These are phyloP conservation scores for Paramecium biaurelia DNA, from an alignment of 73 alveolate genomes.

Conservation along the genomic window DNA sequence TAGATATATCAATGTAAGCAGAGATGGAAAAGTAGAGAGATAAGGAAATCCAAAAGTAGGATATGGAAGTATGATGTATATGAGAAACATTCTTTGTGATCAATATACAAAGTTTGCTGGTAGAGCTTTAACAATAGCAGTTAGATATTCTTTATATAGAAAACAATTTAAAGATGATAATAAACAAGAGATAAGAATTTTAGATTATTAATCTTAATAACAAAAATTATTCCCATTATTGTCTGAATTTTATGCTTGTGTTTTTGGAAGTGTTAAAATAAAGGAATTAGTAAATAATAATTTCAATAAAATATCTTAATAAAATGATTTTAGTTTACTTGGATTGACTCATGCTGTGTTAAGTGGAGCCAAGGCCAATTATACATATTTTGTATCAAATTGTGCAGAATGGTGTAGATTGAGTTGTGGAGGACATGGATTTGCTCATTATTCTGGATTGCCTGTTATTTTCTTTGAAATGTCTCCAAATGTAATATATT, in stretches of 20 bases:
- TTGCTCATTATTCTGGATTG: slow-evolving; percentile 72
- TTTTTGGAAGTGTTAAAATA: slow-evolving; percentile 56
- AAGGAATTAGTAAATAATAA: slow-evolving; percentile 42
- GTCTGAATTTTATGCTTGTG: slow-evolving; percentile 67
- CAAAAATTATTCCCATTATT: slow-evolving; percentile 72
- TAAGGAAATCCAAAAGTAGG: slow-evolving; percentile 70
- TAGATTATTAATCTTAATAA: slow-evolving; percentile 83
- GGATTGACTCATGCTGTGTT: slow-evolving; percentile 69
- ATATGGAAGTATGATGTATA: slow-evolving; percentile 70
- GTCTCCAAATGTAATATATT: slow-evolving; percentile 1
- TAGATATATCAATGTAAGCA: slow-evolving; percentile 75
- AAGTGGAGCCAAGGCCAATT: slow-evolving; percentile 74
- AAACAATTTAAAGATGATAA: slow-evolving; percentile 71
- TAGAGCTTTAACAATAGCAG: slow-evolving; percentile 70
- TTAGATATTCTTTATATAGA: slow-evolving; percentile 81
- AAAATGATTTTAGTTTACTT: slow-evolving; percentile 50
- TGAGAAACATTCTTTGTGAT: slow-evolving; percentile 57
- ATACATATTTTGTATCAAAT: slow-evolving; percentile 65
- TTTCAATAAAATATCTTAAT: slow-evolving; percentile 61
- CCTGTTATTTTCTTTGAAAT: slow-evolving; percentile 60
- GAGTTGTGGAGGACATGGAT: slow-evolving; percentile 94
- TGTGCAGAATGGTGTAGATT: slow-evolving; percentile 74
- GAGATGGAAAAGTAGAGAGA: slow-evolving; percentile 70
- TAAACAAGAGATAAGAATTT: slow-evolving; percentile 70
- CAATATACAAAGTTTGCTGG: slow-evolving; percentile 53